phyloP scores from a whole-genome alignment of 2,329 filamentous ascomycete genomes.

The Huntiella decipiens region DNA sequence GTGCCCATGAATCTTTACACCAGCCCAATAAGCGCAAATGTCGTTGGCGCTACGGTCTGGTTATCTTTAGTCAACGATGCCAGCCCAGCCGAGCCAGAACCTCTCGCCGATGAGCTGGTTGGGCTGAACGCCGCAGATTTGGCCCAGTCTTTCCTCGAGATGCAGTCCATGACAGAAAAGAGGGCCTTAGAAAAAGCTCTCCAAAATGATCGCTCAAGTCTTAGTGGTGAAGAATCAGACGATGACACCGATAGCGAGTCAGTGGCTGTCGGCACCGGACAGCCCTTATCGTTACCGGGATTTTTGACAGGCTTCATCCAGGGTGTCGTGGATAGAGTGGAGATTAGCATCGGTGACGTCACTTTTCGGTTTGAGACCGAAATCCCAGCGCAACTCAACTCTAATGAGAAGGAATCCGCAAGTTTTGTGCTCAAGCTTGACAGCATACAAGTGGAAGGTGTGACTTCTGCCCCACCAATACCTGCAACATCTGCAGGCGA shows the following conservation, averaged over 20 bases:
- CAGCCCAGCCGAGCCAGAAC: neutral
- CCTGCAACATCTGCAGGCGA: neutral
- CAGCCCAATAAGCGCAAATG: conserved; percentile 63
- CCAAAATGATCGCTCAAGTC: conserved; percentile 38
- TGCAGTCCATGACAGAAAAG: conserved; percentile 46
- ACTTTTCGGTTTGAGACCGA: conserved; percentile 46
- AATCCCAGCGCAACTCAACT: conserved; percentile 28
- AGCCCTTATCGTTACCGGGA: conserved; percentile 45
- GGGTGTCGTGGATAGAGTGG: conserved; percentile 52
- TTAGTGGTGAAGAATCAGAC: conserved; percentile 35
- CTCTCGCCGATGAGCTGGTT: conserved; percentile 11
- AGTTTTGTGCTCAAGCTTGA: conserved; percentile 48
- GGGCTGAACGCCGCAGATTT: conserved; percentile 55
- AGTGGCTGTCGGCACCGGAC: conserved; percentile 43
- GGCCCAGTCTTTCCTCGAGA: conserved; percentile 59
- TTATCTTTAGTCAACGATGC: conserved; percentile 27
- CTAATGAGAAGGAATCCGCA: conserved; percentile 25
- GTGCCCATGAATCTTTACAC: conserved; percentile 77
- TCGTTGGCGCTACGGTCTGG: conserved; percentile 61
- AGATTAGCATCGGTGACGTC: conserved; percentile 46
- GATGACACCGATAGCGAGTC: conserved; percentile 39
- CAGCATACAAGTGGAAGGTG: conserved; percentile 45
- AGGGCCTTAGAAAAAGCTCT: conserved; percentile 50
- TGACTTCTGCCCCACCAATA: conserved; percentile 23
- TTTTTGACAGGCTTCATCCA: conserved; percentile 57